A percentile compares a stretch with the other conserved stretches of the same genome.
These are phyloP conservation scores for Neopestalotiopsis sp. DNA, from an alignment of 2,329 filamentous ascomycete genomes.

Conservation along the genomic window DNA sequence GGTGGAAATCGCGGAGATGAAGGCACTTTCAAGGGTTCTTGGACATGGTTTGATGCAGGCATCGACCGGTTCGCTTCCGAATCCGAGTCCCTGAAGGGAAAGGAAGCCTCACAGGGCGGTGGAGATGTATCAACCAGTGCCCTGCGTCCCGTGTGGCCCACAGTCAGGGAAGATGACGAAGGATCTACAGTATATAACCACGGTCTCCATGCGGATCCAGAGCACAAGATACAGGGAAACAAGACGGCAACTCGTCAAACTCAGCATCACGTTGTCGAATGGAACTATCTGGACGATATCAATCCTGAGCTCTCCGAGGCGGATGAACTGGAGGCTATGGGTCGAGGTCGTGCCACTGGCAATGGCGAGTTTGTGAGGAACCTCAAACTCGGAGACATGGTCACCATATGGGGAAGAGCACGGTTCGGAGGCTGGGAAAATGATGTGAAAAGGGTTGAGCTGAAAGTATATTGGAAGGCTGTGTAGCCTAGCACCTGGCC, in stretches of 20 bases:
- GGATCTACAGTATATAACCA: conserved; percentile 40
- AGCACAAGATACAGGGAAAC: conserved; percentile 56
- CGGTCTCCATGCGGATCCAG: conserved; percentile 38
- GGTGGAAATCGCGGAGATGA: conserved; percentile 38
- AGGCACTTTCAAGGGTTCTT: conserved; percentile 54
- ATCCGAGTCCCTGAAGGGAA: conserved; percentile 29
- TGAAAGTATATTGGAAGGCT: conserved; percentile 65
- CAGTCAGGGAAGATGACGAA: conserved; percentile 17
- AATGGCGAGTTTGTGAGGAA: conserved; percentile 62
- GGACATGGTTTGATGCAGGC: conserved; percentile 69
- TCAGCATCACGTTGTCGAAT: conserved; percentile 54
- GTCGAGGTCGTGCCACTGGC: conserved; percentile 56
- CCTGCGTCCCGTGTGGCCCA: conserved; percentile 37
- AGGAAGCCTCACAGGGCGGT: conserved; percentile 13
- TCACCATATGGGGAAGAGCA: conserved; percentile 67
- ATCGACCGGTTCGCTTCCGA: conserved; percentile 58
- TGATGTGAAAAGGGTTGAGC: conserved; percentile 50
- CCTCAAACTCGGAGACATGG: conserved; percentile 63
- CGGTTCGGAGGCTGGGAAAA: conserved; percentile 63
- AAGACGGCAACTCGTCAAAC: conserved; percentile 39
- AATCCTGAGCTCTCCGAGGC: conserved; percentile 48
- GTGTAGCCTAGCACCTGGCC: not conserved
- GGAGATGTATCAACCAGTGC: conserved; percentile 30
- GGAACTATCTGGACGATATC: conserved; percentile 57
- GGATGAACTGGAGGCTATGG: conserved; percentile 44